Evolutionary conservation across 257 asterid species (phyloP).

Genomic region (Solanum lignicaule): DNA sequence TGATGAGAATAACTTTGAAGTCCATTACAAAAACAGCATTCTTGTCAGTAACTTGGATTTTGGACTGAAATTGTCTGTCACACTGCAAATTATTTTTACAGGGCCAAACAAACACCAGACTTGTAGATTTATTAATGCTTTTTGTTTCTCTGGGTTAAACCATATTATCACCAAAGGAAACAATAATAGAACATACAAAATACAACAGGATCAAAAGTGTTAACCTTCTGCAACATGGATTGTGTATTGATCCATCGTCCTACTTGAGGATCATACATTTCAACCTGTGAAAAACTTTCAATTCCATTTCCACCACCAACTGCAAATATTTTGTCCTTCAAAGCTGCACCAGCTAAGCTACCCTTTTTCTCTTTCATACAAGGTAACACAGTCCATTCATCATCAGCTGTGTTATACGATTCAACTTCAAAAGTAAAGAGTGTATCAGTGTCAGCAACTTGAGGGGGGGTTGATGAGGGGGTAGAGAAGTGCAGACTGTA

Average conservation of each 20-base stretch:
- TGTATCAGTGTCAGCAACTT: background rate
- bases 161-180: background rate
- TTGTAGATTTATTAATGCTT: background rate
- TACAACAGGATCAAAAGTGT: background rate
- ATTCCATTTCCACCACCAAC: conserved; percentile 78
- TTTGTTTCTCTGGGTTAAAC: background rate
- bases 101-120: background rate
- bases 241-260: conserved; percentile 75
- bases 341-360: conserved; percentile 60
- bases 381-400: conserved; percentile 56
- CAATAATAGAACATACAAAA: background rate
- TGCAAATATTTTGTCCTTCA: conserved; percentile 60
- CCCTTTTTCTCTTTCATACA: conserved; percentile 51
- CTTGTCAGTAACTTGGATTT: background rate
- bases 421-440: conserved; percentile 48
- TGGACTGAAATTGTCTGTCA: background rate
- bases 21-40: background rate
- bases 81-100: background rate
- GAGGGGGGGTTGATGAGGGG: background rate
- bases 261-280: conserved; percentile 61
- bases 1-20: background rate
- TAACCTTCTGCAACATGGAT: conserved; percentile 75
- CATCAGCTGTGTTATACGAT: conserved; percentile 43
- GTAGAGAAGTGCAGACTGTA: conserved; percentile 7
- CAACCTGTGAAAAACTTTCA: conserved; percentile 57